These are phyloP conservation scores for Aspergillus proliferans DNA, from an alignment of 2,329 filamentous ascomycete species.

Conservation along the genomic window DNA sequence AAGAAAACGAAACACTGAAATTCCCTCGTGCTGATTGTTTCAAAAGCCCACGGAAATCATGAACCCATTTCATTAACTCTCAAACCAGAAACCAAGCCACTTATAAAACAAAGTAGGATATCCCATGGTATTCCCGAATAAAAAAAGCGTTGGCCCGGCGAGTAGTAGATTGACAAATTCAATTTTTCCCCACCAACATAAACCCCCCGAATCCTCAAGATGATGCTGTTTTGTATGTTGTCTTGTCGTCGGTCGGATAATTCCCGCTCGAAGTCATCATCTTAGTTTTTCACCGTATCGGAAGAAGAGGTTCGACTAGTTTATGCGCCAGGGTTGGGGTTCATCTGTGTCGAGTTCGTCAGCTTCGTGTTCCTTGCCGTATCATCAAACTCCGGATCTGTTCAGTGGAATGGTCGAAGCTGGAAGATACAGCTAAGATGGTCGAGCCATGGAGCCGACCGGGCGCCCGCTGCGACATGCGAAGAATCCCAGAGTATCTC, in stretches of 20 bases:
- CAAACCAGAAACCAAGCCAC: neutral
- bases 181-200: neutral
- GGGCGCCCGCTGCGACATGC: too few species aligned
- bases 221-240: constrained; percentile 1
- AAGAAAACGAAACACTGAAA: neutral
- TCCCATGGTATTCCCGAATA: too few species aligned
- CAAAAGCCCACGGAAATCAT: neutral
- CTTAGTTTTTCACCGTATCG: constrained; percentile 1
- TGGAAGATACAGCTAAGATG: too few species aligned
- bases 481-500: too few species aligned
- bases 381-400: too few species aligned
- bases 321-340: constrained; percentile 61
- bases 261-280: constrained; percentile 1
- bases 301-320: constrained; percentile 3
- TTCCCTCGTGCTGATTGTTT: constrained; percentile 1
- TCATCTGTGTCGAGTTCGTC: constrained; percentile 56
- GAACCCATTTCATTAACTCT: neutral
- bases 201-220: neutral
- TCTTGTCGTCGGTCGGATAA: neutral
- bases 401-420: too few species aligned
- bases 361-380: neutral
- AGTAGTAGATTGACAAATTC: neutral
- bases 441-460: neutral
- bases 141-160: neutral
- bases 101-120: neutral